Conservation (phyloP, 192 early-diverging fungal species). For the Rhizophlyctis rosea region DNA sequence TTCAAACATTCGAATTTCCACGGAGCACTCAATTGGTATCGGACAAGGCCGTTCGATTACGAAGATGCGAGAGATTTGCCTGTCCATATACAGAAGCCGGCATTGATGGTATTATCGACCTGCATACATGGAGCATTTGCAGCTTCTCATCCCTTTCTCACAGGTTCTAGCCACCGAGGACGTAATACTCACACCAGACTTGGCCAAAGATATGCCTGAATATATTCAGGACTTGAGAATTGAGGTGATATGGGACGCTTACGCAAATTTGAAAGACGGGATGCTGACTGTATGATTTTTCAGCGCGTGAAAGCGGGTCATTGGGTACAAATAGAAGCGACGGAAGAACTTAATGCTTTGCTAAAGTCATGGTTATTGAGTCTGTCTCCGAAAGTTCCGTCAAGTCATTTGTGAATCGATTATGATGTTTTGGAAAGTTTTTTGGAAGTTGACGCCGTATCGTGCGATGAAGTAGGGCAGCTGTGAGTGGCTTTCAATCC, state of each 20-base stretch:
- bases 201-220: slow-evolving; percentile 17
- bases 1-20: slow-evolving; percentile 43
- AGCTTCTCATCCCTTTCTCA: background rate
- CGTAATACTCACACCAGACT: slow-evolving; percentile 4
- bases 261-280: background rate
- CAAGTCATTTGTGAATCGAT: no score
- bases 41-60: slow-evolving; percentile 29
- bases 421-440: no score
- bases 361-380: slow-evolving; percentile 24
- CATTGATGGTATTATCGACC: background rate
- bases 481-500: no score
- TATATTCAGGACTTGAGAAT: slow-evolving; percentile 2
- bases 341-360: slow-evolving; percentile 14
- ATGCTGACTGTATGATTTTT: background rate
- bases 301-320: slow-evolving; percentile 16
- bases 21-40: slow-evolving; percentile 26
- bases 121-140: background rate
- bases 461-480: no score
- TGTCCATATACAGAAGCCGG: no score
- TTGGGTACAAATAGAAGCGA: slow-evolving; percentile 27
- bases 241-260: background rate
- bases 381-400: no score
- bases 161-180: background rate
- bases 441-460: no score
- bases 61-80: no score